phyloP scores from a whole-genome alignment of 2,329 filamentous ascomycete species.

The Claviceps sp. region DNA sequence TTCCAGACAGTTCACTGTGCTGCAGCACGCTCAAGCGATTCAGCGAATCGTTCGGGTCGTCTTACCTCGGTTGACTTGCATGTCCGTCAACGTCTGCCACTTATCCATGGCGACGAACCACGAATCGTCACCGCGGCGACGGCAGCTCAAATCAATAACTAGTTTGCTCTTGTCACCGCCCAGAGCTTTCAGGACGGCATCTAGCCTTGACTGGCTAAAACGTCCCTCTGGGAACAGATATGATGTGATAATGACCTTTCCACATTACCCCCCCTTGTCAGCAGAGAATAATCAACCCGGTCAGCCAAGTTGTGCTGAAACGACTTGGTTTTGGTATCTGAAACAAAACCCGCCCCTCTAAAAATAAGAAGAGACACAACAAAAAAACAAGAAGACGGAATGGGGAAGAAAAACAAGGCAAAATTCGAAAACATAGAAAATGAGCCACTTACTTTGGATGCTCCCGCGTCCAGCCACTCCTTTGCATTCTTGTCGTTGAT shows the following conservation, averaged over 20 bases:
- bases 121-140: conserved; percentile 51
- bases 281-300: not conserved
- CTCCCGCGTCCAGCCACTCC: conserved; percentile 77
- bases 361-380: not conserved
- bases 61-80: conserved; percentile 78
- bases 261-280: not conserved
- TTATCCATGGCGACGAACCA: conserved; percentile 99
- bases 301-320: not conserved
- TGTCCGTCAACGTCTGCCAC: conserved; percentile 96
- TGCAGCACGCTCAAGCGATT: not conserved
- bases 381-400: not conserved
- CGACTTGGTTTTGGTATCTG: not conserved
- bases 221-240: conserved; percentile 76
- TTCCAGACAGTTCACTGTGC: not conserved
- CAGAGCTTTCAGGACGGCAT: conserved; percentile 59
- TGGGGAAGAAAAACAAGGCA: not conserved
- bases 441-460: conserved; percentile 57
- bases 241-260: conserved; percentile 90
- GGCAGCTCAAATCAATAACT: conserved; percentile 90
- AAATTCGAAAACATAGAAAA: not conserved
- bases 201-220: conserved; percentile 66
- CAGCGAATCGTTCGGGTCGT: not conserved
- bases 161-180: conserved; percentile 65
- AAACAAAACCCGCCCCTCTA: not conserved
- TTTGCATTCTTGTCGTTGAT: conserved; percentile 75